These are phyloP conservation scores for Coemansia sp. DNA, from an alignment of 192 early-diverging fungal genomes.

Conservation along the genomic window DNA sequence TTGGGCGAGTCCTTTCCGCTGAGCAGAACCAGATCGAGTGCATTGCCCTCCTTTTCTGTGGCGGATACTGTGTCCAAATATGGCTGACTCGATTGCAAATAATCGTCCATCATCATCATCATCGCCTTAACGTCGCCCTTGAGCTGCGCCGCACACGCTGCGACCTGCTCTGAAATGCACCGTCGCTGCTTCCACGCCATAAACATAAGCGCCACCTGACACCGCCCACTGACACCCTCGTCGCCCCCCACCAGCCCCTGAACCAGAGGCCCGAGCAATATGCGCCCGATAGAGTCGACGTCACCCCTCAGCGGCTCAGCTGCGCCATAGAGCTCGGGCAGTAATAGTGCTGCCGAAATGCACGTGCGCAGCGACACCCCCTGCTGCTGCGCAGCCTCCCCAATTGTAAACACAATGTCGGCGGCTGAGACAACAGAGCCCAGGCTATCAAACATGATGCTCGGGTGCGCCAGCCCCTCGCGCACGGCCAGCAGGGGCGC, in stretches of 20 bases:
- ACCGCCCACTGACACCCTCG: not conserved
- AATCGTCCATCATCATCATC: not conserved
- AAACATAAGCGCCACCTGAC: slow-evolving; percentile 19
- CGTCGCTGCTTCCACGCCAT: slow-evolving; percentile 28
- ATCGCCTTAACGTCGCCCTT: not conserved
- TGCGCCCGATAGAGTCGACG: not conserved
- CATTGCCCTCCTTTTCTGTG: too few species aligned
- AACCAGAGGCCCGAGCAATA: slow-evolving; percentile 5
- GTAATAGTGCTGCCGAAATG: slow-evolving; percentile 20
- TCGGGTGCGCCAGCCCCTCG: slow-evolving; percentile 1
- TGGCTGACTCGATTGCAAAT: not conserved
- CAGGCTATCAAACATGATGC: slow-evolving; percentile 20
- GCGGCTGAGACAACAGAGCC: slow-evolving; percentile 7
- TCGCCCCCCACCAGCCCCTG: not conserved
- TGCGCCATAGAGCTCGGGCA: slow-evolving; percentile 12
- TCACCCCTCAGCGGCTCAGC: not conserved
- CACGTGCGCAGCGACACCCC: slow-evolving; percentile 2
- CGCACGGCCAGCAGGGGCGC: slow-evolving; percentile 20
- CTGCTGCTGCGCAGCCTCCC: not conserved
- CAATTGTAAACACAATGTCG: slow-evolving; percentile 6
- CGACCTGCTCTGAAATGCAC: not conserved
- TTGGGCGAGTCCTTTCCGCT: not conserved
- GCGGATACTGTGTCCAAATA: not conserved
- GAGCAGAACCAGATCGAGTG: slow-evolving; percentile 1
- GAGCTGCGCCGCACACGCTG: slow-evolving; percentile 2